phyloP scores from a whole-genome alignment of 2,329 filamentous ascomycete genomes.

The Aureobasidium sp. region DNA sequence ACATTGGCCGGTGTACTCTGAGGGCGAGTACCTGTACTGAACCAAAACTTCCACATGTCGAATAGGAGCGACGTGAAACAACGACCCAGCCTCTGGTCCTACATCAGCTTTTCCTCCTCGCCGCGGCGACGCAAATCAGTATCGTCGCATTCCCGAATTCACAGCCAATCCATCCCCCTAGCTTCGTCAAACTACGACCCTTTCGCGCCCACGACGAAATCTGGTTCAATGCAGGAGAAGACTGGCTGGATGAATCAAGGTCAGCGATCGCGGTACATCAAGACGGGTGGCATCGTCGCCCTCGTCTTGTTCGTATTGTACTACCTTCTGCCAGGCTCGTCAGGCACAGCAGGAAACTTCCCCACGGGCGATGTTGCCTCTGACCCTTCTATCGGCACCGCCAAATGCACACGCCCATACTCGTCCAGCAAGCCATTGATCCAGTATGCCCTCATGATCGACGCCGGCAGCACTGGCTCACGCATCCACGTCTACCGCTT shows the following conservation, averaged over 20 bases:
- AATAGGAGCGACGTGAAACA: conserved; percentile 44
- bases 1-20: neutral
- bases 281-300: conserved; percentile 53
- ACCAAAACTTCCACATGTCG: conserved; percentile 39
- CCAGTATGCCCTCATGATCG: conserved; percentile 98
- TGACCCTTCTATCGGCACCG: conserved; percentile 57
- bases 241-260: conserved; percentile 54
- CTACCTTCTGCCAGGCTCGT: conserved; percentile 41
- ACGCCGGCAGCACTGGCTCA: conserved; percentile 94
- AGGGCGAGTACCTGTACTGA: neutral
- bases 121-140: conserved; percentile 47
- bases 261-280: conserved; percentile 53
- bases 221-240: conserved; percentile 38
- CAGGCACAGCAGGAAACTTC: conserved; percentile 20
- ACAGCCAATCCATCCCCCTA: conserved; percentile 10
- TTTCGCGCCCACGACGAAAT: conserved; percentile 25
- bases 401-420: conserved; percentile 73
- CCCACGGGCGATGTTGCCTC: conserved; percentile 37
- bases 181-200: conserved; percentile 31
- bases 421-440: conserved; percentile 87
- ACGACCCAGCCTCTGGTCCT: conserved; percentile 46
- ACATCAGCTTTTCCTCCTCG: conserved; percentile 40
- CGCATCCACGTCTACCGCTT: conserved; percentile 98
- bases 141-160: conserved; percentile 24
- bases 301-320: conserved; percentile 53